Percentiles rank a stretch among this genome's conserved stretches.
These are phyloP conservation scores for Pleurotus cornucopiae DNA, from an alignment of 768 basidiomycete genomes.

Conservation along the genomic window DNA sequence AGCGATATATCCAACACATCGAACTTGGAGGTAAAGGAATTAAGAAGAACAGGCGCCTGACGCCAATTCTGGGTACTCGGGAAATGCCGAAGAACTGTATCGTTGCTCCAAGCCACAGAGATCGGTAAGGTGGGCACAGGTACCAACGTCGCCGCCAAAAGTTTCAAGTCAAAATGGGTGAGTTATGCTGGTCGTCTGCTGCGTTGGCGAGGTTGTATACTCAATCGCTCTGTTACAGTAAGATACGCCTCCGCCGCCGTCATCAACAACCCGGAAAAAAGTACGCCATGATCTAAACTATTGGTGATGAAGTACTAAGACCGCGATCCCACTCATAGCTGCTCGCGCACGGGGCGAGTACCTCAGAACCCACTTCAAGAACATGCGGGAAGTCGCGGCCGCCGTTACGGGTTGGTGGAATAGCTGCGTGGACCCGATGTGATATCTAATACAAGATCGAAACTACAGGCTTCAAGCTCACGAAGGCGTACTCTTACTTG, in stretches of 20 bases:
- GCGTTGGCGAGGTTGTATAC: not conserved
- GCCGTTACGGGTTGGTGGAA: constrained; percentile 72
- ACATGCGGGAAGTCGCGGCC: constrained; percentile 99
- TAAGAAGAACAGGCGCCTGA: not conserved
- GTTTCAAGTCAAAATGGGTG: constrained; percentile 8
- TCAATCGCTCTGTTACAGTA: constrained; percentile 42
- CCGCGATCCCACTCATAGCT: constrained; percentile 45
- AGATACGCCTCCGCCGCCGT: constrained; percentile 90
- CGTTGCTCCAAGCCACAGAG: constrained; percentile 1
- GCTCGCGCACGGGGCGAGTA: constrained; percentile 94
- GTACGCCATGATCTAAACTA: constrained; percentile 39
- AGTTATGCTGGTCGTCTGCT: not conserved
- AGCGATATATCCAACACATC: too few species aligned
- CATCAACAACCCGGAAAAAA: constrained; percentile 93
- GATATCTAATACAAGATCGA: not conserved
- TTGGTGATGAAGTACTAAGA: not conserved
- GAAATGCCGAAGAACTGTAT: constrained; percentile 6
- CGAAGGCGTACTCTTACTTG: constrained; percentile 94
- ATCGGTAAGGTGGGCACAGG: not conserved
- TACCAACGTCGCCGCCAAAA: constrained; percentile 4
- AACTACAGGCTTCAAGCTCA: constrained; percentile 76
- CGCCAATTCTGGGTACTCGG: not conserved
- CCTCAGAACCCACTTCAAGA: constrained; percentile 99
- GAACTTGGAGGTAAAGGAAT: too few species aligned
- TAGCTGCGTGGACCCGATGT: not conserved